These are phyloP conservation scores for Coniochaeta hoffmannii DNA, from an alignment of 2,329 filamentous ascomycete genomes.

Conservation along the genomic window DNA sequence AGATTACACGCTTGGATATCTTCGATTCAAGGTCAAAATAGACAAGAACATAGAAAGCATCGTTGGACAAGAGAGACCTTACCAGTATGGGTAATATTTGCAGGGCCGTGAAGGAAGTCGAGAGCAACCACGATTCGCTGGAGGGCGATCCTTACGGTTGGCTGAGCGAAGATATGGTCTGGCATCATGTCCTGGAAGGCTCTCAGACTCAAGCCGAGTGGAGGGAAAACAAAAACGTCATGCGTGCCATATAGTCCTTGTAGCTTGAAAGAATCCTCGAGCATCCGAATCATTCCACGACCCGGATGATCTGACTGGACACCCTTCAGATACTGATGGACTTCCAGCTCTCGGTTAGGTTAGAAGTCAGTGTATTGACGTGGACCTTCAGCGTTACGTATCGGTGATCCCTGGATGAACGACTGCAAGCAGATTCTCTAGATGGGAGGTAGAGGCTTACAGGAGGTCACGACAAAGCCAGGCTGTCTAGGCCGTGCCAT, in stretches of 20 bases:
- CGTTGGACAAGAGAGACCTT: not conserved
- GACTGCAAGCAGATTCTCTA: not conserved
- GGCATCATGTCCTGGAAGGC: conserved; percentile 23
- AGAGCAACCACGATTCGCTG: conserved; percentile 16
- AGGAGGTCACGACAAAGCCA: conserved; percentile 32
- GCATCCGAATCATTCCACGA: conserved; percentile 19
- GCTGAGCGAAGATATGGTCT: conserved; percentile 17
- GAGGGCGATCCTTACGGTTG: conserved; percentile 17
- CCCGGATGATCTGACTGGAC: conserved; percentile 19
- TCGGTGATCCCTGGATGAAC: not conserved
- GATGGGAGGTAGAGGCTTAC: not conserved
- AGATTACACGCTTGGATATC: conserved; percentile 29
- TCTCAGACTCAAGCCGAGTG: conserved; percentile 29
- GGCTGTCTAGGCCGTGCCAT: conserved; percentile 30
- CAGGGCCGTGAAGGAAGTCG: conserved; percentile 17
- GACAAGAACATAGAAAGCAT: not conserved
- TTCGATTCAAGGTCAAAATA: conserved; percentile 10
- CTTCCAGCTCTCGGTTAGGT: conserved; percentile 20
- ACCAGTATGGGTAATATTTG: conserved; percentile 17
- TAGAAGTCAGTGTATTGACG: conserved; percentile 18
- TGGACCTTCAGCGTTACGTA: conserved; percentile 27
- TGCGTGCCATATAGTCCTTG: conserved; percentile 22
- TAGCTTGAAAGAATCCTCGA: conserved; percentile 27
- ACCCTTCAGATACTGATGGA: conserved; percentile 20
- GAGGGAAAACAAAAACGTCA: conserved; percentile 23